A percentile compares a stretch with the other conserved stretches of the same genome.
These are phyloP conservation scores for Crepidotus variabilis DNA, from an alignment of 768 basidiomycete species.

Conservation along the genomic window DNA sequence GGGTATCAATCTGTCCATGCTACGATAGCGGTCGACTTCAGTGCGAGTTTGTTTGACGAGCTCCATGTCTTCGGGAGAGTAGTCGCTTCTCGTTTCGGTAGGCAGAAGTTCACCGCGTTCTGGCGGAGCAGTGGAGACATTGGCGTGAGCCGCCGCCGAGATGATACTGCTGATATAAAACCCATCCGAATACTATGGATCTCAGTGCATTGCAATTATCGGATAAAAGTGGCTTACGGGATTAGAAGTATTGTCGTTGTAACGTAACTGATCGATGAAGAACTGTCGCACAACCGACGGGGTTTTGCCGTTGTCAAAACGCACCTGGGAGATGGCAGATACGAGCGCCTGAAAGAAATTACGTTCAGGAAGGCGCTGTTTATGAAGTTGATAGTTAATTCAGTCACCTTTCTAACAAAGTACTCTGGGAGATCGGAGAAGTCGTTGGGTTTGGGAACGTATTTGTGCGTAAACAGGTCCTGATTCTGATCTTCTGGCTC, in stretches of 20 bases:
- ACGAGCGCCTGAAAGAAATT: conserved; percentile 56
- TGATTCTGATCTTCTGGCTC: conserved; percentile 79
- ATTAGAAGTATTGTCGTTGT: conserved; percentile 94
- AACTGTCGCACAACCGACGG: conserved; percentile 84
- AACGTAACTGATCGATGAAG: conserved; percentile 87
- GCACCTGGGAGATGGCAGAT: conserved; percentile 79
- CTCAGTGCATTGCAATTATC: neutral
- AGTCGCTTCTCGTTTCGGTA: conserved; percentile 61
- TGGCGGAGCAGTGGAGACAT: conserved; percentile 71
- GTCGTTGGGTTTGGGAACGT: conserved; percentile 94
- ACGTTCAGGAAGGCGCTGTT: neutral
- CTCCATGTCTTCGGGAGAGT: conserved; percentile 63
- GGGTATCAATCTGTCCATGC: conserved; percentile 93
- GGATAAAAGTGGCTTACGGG: conserved; percentile 47
- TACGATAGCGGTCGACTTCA: conserved; percentile 89
- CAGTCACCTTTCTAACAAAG: conserved; percentile 83
- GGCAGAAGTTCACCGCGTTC: conserved; percentile 77
- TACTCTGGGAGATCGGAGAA: conserved; percentile 91
- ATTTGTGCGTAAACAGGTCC: conserved; percentile 82
- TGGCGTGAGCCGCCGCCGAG: conserved; percentile 74
- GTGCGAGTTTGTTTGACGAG: conserved; percentile 71
- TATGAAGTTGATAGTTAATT: conserved; percentile 1
- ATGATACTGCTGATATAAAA: conserved; percentile 88
- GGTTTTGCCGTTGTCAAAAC: conserved; percentile 84
- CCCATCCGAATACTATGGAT: conserved; percentile 78